These are phyloP conservation scores for Wickerhamiella dianesei DNA, from an alignment of 805 yeast genomes.

Conservation along the genomic window DNA sequence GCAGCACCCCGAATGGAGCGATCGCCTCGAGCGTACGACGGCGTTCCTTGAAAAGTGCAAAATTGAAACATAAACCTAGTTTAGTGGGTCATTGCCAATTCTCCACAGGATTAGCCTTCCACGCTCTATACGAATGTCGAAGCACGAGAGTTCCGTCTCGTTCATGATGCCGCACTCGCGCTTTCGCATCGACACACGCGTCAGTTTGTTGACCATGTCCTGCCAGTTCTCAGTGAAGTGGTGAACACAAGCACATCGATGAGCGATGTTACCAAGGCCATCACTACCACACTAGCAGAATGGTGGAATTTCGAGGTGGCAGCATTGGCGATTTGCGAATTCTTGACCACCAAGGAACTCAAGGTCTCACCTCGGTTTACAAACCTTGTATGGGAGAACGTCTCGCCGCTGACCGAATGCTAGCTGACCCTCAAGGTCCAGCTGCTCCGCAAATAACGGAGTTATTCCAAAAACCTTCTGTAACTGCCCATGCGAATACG, in stretches of 20 bases:
- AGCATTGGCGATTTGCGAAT: no score
- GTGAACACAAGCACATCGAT: neutral
- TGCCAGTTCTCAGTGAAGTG: neutral
- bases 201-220: neutral
- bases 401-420: neutral
- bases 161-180: constrained; percentile 45
- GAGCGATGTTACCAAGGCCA: neutral
- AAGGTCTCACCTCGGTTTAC: constrained; percentile 1
- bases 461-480: neutral
- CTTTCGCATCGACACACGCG: neutral
- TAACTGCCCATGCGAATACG: neutral
- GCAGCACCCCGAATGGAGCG: constrained; percentile 4
- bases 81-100: constrained; percentile 46
- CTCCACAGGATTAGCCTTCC: constrained; percentile 73
- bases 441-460: constrained; percentile 3
- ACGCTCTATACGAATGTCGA: constrained; percentile 56
- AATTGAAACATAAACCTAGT: no score
- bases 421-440: neutral
- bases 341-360: no score
- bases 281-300: neutral
- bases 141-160: constrained; percentile 86
- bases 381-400: neutral
- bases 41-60: constrained; percentile 1
- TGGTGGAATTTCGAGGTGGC: neutral
- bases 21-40: constrained; percentile 1